These are phyloP conservation scores for Solanum pennellii DNA, from an alignment of 257 asterid genomes.

Conservation along the genomic window DNA sequence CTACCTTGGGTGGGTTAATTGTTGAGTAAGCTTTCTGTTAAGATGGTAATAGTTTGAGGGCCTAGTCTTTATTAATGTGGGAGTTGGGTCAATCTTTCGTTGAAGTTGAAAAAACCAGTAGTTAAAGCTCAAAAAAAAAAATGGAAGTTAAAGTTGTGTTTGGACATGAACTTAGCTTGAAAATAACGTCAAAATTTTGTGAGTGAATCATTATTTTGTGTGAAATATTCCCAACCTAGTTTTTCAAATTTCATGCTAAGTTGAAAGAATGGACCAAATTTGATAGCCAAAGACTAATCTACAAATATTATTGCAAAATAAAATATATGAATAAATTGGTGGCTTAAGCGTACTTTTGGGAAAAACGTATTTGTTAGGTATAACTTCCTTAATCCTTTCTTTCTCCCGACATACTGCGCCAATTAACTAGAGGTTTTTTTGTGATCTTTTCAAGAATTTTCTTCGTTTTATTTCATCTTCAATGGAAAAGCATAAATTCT, in stretches of 20 bases:
- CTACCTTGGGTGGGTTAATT: background rate
- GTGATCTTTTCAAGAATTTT: background rate
- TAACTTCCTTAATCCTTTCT: background rate
- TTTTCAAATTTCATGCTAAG: background rate
- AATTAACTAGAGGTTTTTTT: background rate
- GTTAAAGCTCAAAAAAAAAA: background rate
- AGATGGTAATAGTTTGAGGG: background rate
- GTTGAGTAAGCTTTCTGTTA: background rate
- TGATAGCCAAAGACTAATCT: background rate
- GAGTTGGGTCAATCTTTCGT: background rate
- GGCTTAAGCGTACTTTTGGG: background rate
- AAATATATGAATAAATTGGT: background rate
- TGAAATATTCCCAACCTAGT: background rate
- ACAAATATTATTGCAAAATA: background rate
- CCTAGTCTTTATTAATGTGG: background rate
- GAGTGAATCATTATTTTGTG: background rate
- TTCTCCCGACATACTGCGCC: background rate
- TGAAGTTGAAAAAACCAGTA: background rate
- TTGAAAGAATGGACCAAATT: background rate
- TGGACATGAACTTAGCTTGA: background rate
- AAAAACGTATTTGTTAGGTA: background rate
- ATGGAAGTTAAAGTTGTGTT: background rate
- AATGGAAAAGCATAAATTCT: background rate
- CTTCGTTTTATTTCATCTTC: background rate
- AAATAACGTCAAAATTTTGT: background rate